phyloP scores from a whole-genome alignment of 805 yeast species.

The Kodamaea laetipori region DNA sequence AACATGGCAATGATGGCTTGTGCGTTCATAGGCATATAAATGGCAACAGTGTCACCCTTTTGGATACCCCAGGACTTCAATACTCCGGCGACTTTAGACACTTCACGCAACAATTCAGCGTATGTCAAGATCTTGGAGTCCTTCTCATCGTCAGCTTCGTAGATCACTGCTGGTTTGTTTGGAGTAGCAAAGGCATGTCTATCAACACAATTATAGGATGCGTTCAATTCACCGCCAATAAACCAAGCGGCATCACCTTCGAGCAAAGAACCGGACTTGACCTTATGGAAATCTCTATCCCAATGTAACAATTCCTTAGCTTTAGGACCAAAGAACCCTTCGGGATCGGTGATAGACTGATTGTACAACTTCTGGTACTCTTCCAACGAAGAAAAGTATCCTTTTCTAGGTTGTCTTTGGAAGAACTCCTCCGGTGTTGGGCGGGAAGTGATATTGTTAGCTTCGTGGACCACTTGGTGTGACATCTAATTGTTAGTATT shows the following conservation, averaged over 20 bases:
- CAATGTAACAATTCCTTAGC: conserved; percentile 76
- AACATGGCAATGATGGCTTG: conserved; percentile 74
- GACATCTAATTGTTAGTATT: conserved; percentile 1
- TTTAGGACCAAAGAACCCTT: conserved; percentile 71
- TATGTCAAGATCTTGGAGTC: conserved; percentile 64
- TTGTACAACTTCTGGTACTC: conserved; percentile 71
- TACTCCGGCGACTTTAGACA: conserved; percentile 70
- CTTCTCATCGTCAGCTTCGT: conserved; percentile 79
- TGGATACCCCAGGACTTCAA: conserved; percentile 64
- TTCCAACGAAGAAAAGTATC: conserved; percentile 61
- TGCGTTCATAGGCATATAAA: conserved; percentile 84
- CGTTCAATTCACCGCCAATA: conserved; percentile 76
- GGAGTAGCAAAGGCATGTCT: conserved; percentile 76
- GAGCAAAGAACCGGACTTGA: conserved; percentile 62
- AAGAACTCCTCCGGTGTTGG: conserved; percentile 58
- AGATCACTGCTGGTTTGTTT: conserved; percentile 69
- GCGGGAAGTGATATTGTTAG: conserved; percentile 51
- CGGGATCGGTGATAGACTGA: conserved; percentile 79
- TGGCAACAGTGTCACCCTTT: conserved; percentile 86
- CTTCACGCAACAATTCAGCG: conserved; percentile 70
- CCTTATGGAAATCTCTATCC: conserved; percentile 75
- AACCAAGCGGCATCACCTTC: conserved; percentile 68
- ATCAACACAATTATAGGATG: conserved; percentile 80
- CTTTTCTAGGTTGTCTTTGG: conserved; percentile 59
- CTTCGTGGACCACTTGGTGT: conserved; percentile 62